A percentile compares a stretch with the other conserved stretches of the same genome.
Conservation (phyloP, 2,329 filamentous ascomycete species). For the Orbilia quercus region DNA sequence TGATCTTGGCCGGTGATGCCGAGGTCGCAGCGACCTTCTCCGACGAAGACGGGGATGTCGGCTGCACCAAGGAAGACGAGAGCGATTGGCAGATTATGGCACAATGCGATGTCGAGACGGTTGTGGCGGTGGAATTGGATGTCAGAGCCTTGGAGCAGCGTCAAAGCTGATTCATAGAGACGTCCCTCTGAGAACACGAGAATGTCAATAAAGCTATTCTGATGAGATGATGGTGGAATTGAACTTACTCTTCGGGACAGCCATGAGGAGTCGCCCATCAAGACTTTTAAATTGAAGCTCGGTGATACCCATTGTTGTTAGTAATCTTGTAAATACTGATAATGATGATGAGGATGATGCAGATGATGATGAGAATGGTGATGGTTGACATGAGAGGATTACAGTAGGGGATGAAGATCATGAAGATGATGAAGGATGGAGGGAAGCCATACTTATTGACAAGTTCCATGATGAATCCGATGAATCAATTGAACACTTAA, state of each 20-base stretch:
- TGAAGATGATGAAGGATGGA: neutral
- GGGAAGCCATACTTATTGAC: constrained; percentile 34
- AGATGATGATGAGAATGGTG: constrained; percentile 4
- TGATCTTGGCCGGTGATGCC: constrained; percentile 96
- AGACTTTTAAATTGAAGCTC: constrained; percentile 65
- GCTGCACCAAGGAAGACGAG: constrained; percentile 96
- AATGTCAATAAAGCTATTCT: constrained; percentile 91
- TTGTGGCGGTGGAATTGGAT: constrained; percentile 96
- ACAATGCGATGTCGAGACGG: constrained; percentile 94
- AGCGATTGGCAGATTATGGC: constrained; percentile 95
- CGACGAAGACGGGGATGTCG: constrained; percentile 97
- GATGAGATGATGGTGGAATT: constrained; percentile 69
- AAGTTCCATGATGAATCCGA: constrained; percentile 30
- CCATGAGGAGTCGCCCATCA: constrained; percentile 89
- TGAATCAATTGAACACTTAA: neutral
- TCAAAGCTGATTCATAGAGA: constrained; percentile 85
- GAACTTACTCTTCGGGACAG: constrained; percentile 97
- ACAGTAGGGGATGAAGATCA: neutral
- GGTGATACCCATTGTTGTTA: constrained; percentile 32
- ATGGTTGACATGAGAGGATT: neutral
- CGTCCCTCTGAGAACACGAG: constrained; percentile 89
- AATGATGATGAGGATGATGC: neutral
- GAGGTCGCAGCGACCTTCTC: constrained; percentile 90
- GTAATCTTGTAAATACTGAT: neutral
- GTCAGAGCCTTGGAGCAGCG: constrained; percentile 91